Evolutionary conservation across 139 green algal genomes (phyloP), one percentile per base, ranked within the genome.

Genomic region (Coccomyxa sp.): DNA sequence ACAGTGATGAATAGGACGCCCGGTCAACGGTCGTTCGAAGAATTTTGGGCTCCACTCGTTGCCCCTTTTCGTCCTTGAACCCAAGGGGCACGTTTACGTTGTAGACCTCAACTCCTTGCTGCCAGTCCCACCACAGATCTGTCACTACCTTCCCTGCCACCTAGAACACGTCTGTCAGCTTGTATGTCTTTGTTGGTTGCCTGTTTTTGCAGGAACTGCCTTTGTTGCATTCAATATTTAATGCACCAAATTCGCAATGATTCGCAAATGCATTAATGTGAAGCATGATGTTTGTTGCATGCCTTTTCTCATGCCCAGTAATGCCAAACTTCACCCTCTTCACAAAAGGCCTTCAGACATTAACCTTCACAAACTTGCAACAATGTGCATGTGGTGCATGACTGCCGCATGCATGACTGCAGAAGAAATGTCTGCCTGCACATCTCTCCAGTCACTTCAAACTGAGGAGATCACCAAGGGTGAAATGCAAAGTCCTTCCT

Each of bases 31-130:
- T 77, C 7, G 86, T 89, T 13, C 45, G 45, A 28, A 85, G 45
- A 13, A 85, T 67, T n/a, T 60, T 32, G 59, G 67, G 76, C 75
- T 79, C n/a, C 38, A 78, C 68, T 78, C 79, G 74, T 11, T 27
- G 38, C 77, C 83, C 78, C 0, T 76, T 66, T 14, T 30, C 28
- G 13, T 32, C 71, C n/a, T 77, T 85, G 68, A 77, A 79, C 28
- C 85, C 82, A 28, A 90, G 67, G 17, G 87, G 87, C 32, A 90
- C 84, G 60, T 90, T 90, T 32, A 88, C 84, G 76, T 90, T 90
- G 87, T 84, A 90, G 0, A 90, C 30, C 45, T 84, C 75, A 11
- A 77, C 74, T 0, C 77, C 74, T 45, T 28, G 59, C 27, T 76
- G 13, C 85, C 85, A 85, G 13, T 88, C 30, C 14, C 67, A 32